Evolutionary conservation across 192 early-diverging fungal species (phyloP).

Genomic region (Coemansia pectinata): DNA sequence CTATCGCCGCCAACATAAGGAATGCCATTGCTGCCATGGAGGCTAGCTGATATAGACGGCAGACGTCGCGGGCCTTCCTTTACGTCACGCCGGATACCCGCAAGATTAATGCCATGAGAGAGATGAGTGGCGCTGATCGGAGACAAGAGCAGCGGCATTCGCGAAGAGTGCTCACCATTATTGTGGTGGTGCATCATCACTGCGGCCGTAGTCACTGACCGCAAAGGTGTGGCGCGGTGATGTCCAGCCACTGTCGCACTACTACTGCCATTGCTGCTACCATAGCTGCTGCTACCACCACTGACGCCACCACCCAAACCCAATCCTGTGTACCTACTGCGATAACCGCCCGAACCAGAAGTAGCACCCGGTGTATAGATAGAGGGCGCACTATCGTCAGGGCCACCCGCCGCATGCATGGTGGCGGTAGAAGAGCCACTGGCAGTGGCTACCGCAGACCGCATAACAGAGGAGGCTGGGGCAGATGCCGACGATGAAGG

Average conservation of each 20-base stretch:
- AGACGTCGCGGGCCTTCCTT: conserved; percentile 49
- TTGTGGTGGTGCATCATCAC: conserved; percentile 33
- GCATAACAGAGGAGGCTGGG: conserved; percentile 41
- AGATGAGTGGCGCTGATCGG: conserved; percentile 29
- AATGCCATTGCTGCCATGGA: conserved; percentile 2
- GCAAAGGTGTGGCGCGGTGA: conserved; percentile 35
- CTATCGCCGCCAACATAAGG: not conserved
- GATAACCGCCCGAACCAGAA: conserved; percentile 4
- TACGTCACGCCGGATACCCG: conserved; percentile 39
- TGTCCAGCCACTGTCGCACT: conserved; percentile 9
- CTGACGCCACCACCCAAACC: conserved; percentile 40
- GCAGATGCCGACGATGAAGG: conserved; percentile 37
- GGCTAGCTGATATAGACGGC: conserved; percentile 47
- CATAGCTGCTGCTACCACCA: conserved; percentile 11
- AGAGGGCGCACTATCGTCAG: conserved; percentile 6
- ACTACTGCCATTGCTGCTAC: not conserved
- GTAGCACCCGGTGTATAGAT: not conserved
- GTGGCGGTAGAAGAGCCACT: not conserved
- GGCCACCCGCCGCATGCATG: not conserved
- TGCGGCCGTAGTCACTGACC: conserved; percentile 39
- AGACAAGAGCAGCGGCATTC: conserved; percentile 49
- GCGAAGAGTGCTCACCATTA: conserved; percentile 5
- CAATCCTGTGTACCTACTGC: conserved; percentile 30
- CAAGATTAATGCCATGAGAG: conserved; percentile 30
- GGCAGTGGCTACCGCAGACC: conserved; percentile 8